Conservation (phyloP, 176 grass and related monocot species). For the Zoysia japonica region DNA sequence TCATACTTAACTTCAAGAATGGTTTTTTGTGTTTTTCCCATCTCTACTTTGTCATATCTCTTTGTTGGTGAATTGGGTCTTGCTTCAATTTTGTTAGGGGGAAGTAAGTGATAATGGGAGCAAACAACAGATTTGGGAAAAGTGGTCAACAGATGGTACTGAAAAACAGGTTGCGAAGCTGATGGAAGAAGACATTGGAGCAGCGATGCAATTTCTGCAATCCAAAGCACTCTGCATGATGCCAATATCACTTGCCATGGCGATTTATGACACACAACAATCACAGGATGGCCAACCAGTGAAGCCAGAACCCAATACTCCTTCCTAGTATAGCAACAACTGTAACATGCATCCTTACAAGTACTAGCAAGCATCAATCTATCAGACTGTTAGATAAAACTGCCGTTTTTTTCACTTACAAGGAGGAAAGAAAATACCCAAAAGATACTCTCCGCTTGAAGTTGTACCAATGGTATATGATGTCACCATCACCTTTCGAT, state of each 20-base stretch:
- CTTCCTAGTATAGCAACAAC: constrained; percentile 65
- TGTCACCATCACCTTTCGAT: constrained; percentile 58
- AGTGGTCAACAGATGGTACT: constrained; percentile 97
- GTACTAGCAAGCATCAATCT: constrained; percentile 41
- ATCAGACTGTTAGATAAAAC: constrained; percentile 58
- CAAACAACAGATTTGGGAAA: constrained; percentile 95
- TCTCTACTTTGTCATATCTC: constrained; percentile 30
- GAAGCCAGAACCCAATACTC: constrained; percentile 90
- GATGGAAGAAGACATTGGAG: constrained; percentile 91
- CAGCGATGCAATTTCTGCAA: constrained; percentile 98
- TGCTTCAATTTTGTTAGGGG: constrained; percentile 65
- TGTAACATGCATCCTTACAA: constrained; percentile 35
- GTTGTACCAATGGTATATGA: constrained; percentile 73
- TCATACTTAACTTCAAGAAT: constrained; percentile 1
- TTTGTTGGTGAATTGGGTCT: constrained; percentile 49
- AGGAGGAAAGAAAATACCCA: constrained; percentile 62
- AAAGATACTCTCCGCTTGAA: constrained; percentile 67
- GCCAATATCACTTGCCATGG: constrained; percentile 95
- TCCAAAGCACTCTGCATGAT: constrained; percentile 99
- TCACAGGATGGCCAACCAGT: constrained; percentile 67
- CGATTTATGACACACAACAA: constrained; percentile 90
- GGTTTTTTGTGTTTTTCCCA: constrained; percentile 22
- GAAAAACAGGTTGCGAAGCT: constrained; percentile 92
- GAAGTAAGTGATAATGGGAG: constrained; percentile 80
- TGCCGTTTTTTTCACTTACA: constrained; percentile 48